Base-by-base conservation (phyloP, 805 yeast species). In the Saccharomycopsis javanensis region DNA sequence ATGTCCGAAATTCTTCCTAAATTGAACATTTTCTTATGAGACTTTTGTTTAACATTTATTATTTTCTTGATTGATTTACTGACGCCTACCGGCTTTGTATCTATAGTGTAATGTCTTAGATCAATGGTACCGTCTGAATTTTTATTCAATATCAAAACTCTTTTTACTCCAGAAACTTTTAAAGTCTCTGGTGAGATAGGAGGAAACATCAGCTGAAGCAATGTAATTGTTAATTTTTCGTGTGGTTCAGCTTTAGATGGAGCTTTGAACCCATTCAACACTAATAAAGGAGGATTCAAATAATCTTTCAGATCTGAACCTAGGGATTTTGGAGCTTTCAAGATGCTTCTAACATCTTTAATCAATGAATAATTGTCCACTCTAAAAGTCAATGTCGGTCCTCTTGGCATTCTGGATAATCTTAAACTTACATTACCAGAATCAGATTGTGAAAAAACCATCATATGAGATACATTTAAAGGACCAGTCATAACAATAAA, bases 401-500 rank as follows among this genome's bases (percentile, higher is more conserved):
- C 99, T 60, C 90, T 79, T 34, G 98, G 97, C 75, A 91, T 81
- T 66, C 88, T 81, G 1, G 92, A 90, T 50, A 94, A 71, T 66
- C 97, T 80, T 61, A 94, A 74, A 54, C 92, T 85, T 4, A 94
- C 84, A 57, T 82, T 83, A 6, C 97, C 97, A 1, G 85, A 73
- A 46, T 77, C 78, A 64, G 82, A 85, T 68, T 90, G 96, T 61
- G 89, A 85, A 74, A 94, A 91, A 20, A 92, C 75, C 72, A 94
- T 81, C 66, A 94, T 71, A 71, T 92, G 96, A 5, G 92, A 79
- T 23, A 94, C 96, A 28, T 96, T 96, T 50, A 94, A 75, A 13
- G 98, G 98, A 5, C 98, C 98, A 38, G 97, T 88, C 97, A 94
- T 91, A n/a, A 89, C 96, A n/a, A 91, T 80, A 65, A 86, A 94